phyloP scores from a whole-genome alignment of 352 stramenopile genomes.

The Phytophthora tubulina region DNA sequence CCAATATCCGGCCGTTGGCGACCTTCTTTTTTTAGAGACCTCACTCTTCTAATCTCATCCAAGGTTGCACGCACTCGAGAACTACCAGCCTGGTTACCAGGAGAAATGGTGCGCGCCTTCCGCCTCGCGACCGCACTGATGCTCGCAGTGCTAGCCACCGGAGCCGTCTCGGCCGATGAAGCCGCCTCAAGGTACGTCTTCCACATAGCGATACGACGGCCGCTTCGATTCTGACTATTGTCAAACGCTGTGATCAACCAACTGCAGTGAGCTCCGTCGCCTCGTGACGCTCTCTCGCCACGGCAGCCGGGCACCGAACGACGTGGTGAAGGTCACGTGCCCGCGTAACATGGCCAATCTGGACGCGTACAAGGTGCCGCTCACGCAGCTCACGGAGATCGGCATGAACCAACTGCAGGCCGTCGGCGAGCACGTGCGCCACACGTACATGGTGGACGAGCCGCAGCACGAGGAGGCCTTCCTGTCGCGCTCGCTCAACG shows the following conservation, averaged over 20 bases:
- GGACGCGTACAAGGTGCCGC: constrained; percentile 79
- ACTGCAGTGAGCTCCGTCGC: constrained; percentile 71
- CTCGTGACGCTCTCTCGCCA: constrained; percentile 84
- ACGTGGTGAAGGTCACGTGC: constrained; percentile 63
- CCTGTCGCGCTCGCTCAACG: constrained; percentile 75
- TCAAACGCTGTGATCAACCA: constrained; percentile 2
- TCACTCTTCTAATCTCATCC: constrained; percentile 16
- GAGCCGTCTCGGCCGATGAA: constrained; percentile 20
- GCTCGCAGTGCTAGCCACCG: constrained; percentile 24
- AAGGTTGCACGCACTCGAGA: background rate
- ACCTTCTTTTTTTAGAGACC: constrained; percentile 14
- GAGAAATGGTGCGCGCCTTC: constrained; percentile 23
- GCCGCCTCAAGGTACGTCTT: constrained; percentile 24
- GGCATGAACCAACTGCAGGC: constrained; percentile 83
- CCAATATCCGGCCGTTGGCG: background rate
- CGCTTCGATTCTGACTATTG: background rate
- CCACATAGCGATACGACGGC: background rate
- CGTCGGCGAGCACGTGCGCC: constrained; percentile 74
- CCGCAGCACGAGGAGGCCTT: constrained; percentile 58
- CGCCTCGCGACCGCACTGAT: constrained; percentile 26
- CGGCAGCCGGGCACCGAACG: constrained; percentile 82
- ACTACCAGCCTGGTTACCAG: background rate
- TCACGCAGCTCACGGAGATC: constrained; percentile 84
- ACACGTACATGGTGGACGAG: constrained; percentile 69
- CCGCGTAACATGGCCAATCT: constrained; percentile 77